phyloP scores from a whole-genome alignment of 164 flowering plant species.

The grape (Vitis vinifera) region ASM3070453v1 NC_081817.1:11215501-11216000 shows the following conservation, averaged over 20 bases:
- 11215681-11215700: background rate
- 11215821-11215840: constrained; percentile 80
- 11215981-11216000: no score
- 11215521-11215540: constrained; percentile 59
- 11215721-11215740: background rate
- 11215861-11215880: constrained; percentile 86
- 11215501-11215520: constrained; percentile 53
- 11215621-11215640: constrained; percentile 77
- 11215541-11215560: constrained; percentile 65
- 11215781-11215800: constrained; percentile 64
- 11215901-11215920: constrained; percentile 71
- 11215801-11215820: constrained; percentile 52
- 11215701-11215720: background rate
- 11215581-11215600: constrained; percentile 81
- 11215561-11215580: constrained; percentile 86
- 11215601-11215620: constrained; percentile 78
- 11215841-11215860: constrained; percentile 81
- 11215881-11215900: constrained; percentile 81
- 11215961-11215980: no score
- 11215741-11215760: constrained; percentile 66
- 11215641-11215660: constrained; percentile 9
- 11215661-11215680: background rate
- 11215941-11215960: no score
- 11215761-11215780: constrained; percentile 91
- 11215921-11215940: no score